Percentiles rank a stretch among this genome's conserved stretches.
Evolutionary conservation across 305 asterid species (phyloP).

Genomic region (Fraxinus platypoda): DNA sequence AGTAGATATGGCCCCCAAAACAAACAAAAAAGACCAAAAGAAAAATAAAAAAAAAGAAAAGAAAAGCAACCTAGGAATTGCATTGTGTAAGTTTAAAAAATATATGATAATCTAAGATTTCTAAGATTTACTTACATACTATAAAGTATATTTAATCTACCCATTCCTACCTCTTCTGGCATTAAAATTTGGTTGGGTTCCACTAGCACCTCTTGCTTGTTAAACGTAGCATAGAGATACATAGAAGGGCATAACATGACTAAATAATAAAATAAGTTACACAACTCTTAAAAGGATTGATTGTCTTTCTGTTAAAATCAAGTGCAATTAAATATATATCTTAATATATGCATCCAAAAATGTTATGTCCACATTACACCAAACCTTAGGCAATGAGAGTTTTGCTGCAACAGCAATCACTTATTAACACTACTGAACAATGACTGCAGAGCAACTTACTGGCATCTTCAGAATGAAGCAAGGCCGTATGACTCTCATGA

Average conservation of each 20-base stretch:
- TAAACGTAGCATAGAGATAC: not conserved
- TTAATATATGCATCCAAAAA: not conserved
- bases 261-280: not conserved
- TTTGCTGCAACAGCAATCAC: not conserved
- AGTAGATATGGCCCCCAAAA: not conserved
- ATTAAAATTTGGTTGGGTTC: not conserved
- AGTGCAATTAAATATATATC: not conserved
- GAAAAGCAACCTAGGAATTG: not conserved
- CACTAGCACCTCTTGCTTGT: not conserved
- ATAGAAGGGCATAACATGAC: not conserved
- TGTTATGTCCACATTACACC: not conserved
- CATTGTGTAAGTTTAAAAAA: not conserved
- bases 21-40: not conserved
- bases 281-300: not conserved
- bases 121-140: not conserved
- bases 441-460: slow-evolving; percentile 47
- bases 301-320: not conserved
- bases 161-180: not conserved
- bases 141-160: not conserved
- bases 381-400: not conserved
- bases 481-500: slow-evolving; percentile 46
- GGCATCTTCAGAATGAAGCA: slow-evolving; percentile 64
- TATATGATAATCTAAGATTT: not conserved
- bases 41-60: not conserved
- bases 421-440: not conserved